phyloP scores from a whole-genome alignment of 2,329 filamentous ascomycete species.

The Coleophoma cylindrospora region DNA sequence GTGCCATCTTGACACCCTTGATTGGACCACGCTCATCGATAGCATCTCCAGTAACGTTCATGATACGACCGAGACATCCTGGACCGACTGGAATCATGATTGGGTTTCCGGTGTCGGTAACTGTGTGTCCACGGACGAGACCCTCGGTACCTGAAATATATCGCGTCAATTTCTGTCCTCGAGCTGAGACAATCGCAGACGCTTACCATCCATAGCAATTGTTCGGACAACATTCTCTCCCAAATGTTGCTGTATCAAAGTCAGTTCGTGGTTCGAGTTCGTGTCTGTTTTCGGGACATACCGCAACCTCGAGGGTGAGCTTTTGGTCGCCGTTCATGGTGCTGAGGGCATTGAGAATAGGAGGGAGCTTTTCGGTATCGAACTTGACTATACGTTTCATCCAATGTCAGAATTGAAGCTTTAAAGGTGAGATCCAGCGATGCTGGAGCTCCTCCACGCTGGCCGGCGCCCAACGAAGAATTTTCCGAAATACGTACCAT shows the following conservation, averaged over 20 bases:
- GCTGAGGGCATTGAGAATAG: conserved; percentile 95
- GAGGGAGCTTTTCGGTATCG: conserved; percentile 84
- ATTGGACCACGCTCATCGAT: conserved; percentile 99
- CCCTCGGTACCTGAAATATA: conserved; percentile 81
- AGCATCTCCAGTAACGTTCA: conserved; percentile 99
- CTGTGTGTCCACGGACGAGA: conserved; percentile 89
- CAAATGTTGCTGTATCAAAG: conserved; percentile 80
- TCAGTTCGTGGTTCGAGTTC: conserved; percentile 28
- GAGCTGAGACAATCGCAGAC: conserved; percentile 3
- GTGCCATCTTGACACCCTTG: conserved; percentile 80
- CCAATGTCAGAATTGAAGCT: too few relatives aligned
- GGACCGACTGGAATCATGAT: conserved; percentile 96
- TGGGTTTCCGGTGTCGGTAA: conserved; percentile 83
- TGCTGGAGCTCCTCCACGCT: conserved; percentile 17
- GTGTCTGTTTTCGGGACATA: conserved; percentile 44
- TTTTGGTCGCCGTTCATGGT: conserved; percentile 90
- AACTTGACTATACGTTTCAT: conserved; percentile 73
- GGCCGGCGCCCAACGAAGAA: conserved; percentile 15
- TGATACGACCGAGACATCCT: conserved; percentile 94
- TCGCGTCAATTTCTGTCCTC: conserved; percentile 17
- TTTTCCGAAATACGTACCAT: conserved; percentile 64
- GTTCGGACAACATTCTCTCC: conserved; percentile 98
- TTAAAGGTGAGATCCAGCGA: too few relatives aligned
- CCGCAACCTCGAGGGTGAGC: conserved; percentile 92
- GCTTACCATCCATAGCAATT: conserved; percentile 99